Percentiles rank a stretch among this genome's conserved stretches.
phyloP scores from a whole-genome alignment of 257 asterid genomes.

The Ehretia macrophylla region DNA sequence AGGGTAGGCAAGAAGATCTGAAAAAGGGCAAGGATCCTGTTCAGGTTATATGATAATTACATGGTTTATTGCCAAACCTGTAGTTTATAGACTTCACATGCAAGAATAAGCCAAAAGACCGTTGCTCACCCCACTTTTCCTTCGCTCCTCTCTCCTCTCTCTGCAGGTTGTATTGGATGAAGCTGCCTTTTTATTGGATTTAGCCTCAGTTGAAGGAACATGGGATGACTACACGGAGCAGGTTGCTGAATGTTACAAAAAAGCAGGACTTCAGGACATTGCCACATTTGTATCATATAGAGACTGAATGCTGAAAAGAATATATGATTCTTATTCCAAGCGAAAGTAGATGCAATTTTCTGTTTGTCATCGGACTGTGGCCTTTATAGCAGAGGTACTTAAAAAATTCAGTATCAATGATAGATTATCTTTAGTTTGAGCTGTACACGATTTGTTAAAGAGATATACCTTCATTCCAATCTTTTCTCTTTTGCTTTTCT shows the following conservation, averaged over 20 bases:
- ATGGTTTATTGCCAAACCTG: background rate
- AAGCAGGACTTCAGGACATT: constrained; percentile 66
- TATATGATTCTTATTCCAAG: background rate
- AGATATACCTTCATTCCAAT: background rate
- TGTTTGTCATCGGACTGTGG: too few relatives aligned
- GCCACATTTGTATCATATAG: constrained; percentile 68
- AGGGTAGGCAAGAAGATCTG: constrained; percentile 77
- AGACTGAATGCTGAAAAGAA: constrained; percentile 24
- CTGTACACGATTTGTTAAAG: too few relatives aligned
- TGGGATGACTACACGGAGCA: constrained; percentile 71
- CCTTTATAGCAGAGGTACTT: too few relatives aligned
- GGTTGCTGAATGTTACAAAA: constrained; percentile 73
- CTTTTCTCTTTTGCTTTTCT: too few relatives aligned
- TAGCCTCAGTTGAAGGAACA: constrained; percentile 83
- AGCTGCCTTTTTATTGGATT: constrained; percentile 91
- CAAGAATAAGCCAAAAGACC: background rate
- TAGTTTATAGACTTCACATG: background rate
- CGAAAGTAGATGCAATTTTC: too few relatives aligned
- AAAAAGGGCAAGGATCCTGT: constrained; percentile 88
- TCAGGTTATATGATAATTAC: constrained; percentile 43
- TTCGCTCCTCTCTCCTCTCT: constrained; percentile 3
- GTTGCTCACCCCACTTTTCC: background rate
- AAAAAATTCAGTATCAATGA: too few relatives aligned
- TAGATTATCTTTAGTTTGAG: too few relatives aligned
- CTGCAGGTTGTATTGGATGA: constrained; percentile 78